A percentile compares a stretch with the other conserved stretches of the same genome.
phyloP scores from a whole-genome alignment of 2,329 filamentous ascomycete species.

The Sarocladiaceae sp. region DNA sequence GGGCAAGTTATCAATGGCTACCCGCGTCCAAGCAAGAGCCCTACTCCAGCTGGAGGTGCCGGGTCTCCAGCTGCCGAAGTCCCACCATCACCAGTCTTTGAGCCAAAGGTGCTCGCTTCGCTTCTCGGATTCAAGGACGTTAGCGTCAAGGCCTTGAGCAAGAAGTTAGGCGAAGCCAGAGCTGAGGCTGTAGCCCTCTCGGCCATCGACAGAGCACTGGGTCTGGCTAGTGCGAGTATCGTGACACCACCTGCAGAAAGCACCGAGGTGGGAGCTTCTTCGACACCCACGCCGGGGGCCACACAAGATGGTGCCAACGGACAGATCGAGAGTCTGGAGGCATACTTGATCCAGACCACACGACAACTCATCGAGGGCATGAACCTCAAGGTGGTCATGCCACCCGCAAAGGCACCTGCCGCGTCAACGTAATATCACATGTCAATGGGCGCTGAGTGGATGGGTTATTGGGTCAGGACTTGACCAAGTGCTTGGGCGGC shows the following conservation, averaged over 20 bases:
- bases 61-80: slow-evolving; percentile 16
- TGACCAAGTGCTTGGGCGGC: background rate
- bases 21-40: slow-evolving; percentile 27
- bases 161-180: slow-evolving; percentile 33
- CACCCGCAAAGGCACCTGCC: background rate
- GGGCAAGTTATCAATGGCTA: slow-evolving; percentile 40
- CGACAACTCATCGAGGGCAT: slow-evolving; percentile 34
- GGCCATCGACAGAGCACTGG: slow-evolving; percentile 46
- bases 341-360: slow-evolving; percentile 36
- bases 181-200: slow-evolving; percentile 45
- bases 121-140: slow-evolving; percentile 42
- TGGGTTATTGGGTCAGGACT: background rate
- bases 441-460: background rate
- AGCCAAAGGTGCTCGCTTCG: slow-evolving; percentile 35
- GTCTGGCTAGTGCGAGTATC: slow-evolving; percentile 40
- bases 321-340: slow-evolving; percentile 35
- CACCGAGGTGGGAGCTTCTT: slow-evolving; percentile 7
- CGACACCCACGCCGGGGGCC: background rate
- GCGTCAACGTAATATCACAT: background rate
- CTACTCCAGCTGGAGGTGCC: slow-evolving; percentile 22
- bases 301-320: slow-evolving; percentile 19
- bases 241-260: slow-evolving; percentile 28
- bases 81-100: slow-evolving; percentile 27
- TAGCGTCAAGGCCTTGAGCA: slow-evolving; percentile 38
- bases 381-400: slow-evolving; percentile 23